Base-by-base conservation (phyloP, 441 rosid genomes). In the Syzygium syzygioides region DNA sequence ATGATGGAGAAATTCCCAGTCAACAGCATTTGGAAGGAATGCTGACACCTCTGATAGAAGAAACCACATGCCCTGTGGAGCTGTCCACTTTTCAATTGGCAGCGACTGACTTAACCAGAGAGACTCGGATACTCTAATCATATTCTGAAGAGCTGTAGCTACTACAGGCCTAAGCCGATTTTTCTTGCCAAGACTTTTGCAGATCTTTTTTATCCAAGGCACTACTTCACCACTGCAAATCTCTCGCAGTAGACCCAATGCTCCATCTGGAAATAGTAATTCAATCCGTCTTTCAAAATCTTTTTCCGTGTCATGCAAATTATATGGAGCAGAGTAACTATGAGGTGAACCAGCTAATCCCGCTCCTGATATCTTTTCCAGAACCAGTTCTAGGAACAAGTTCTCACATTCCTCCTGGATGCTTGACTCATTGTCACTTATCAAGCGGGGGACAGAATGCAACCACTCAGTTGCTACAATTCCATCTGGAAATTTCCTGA, bases 401-500 rank as follows among this genome's bases (percentile, higher is more conserved):
- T 92, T 96, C 93, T 96, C 99, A 86, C 99, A 95, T 92, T 98
- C 99, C 93, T 95, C 98, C 91, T 98, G 99, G 90, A 98, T 94
- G 93, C 96, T 98, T 71, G 96, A 88, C 92, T 98, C 99, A 87
- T 94, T 97, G 91, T 98, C 98, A 89, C 94, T 87, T 90, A 97
- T 94, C 90, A 95, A 92, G 89, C 96, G 95, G 50, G 99, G 99
- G 90, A 98, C 94, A 86, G 98, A 95, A 91, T 95, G 97, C 85
- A 98, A 94, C 99, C 99, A 96, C 93, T 98, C 98, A 34, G 53
- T 89, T 37, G 91, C 92, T 76, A 96, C 96, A 91, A 55, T 90
- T 92, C 91, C 93, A 89, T 96, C 94, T 57, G 95, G 90, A 93
- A 92, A 95, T 89, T 89, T 92, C 90, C 96, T 95, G 87, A 94